Conservation (phyloP, 169 alveolate species). For the Eimeria brunetti region DNA sequence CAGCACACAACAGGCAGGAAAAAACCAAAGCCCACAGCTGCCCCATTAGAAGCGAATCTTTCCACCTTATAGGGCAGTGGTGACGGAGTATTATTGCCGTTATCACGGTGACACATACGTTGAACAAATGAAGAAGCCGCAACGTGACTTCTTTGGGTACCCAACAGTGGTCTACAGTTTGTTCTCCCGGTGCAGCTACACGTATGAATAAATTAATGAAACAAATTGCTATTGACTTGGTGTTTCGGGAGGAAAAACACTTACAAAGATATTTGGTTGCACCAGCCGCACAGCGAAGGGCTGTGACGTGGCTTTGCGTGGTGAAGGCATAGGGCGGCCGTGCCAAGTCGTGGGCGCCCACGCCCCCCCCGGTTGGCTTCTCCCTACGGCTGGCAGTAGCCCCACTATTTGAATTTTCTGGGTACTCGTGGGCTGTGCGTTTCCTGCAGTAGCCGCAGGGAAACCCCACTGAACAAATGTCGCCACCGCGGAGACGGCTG, state of each 20-base stretch:
- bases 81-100: neutral
- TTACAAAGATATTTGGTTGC: slow-evolving; percentile 52
- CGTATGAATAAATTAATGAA: no score
- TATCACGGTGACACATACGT: neutral
- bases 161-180: neutral
- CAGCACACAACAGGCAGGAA: neutral
- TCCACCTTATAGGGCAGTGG: neutral
- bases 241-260: neutral
- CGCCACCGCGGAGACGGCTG: slow-evolving; percentile 58
- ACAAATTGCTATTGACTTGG: neutral
- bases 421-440: neutral
- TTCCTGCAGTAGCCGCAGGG: neutral
- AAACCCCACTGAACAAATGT: slow-evolving; percentile 52
- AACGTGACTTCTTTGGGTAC: neutral
- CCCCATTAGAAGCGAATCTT: neutral
- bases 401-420: slow-evolving; percentile 50
- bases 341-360: slow-evolving; percentile 64
- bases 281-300: slow-evolving; percentile 53
- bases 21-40: neutral
- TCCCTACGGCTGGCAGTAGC: slow-evolving; percentile 31
- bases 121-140: neutral
- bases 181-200: neutral
- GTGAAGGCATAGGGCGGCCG: slow-evolving; percentile 14
- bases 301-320: neutral
- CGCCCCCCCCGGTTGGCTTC: slow-evolving; percentile 34